phyloP scores from a whole-genome alignment of 331 rosid genomes.

The Quercus phellos region DNA sequence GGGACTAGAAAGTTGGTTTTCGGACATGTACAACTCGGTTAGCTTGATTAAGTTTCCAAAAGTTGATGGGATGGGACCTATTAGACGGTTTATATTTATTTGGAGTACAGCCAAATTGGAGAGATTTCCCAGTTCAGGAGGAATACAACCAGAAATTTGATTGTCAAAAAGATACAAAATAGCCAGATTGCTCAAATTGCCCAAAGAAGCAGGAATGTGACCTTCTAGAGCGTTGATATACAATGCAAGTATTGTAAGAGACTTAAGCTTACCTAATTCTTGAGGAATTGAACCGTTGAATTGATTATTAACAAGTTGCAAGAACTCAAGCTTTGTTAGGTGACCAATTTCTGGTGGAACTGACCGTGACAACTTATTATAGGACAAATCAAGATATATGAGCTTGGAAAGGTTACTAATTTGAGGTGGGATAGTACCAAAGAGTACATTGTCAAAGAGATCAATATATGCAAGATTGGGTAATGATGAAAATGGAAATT shows the following conservation, averaged over 20 bases:
- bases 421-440: slow-evolving; percentile 18
- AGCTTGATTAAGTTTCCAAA: slow-evolving; percentile 13
- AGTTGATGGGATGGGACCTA: slow-evolving; percentile 23
- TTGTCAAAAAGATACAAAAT: not conserved
- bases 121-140: not conserved
- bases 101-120: slow-evolving; percentile 6
- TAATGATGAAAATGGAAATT: slow-evolving; percentile 22
- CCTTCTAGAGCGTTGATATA: not conserved
- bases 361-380: not conserved
- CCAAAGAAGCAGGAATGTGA: slow-evolving; percentile 8
- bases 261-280: not conserved
- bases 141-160: slow-evolving; percentile 7
- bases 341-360: slow-evolving; percentile 18
- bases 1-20: not conserved
- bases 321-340: not conserved
- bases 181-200: not conserved
- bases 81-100: slow-evolving; percentile 13
- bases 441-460: not conserved
- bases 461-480: slow-evolving; percentile 11
- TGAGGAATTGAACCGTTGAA: slow-evolving; percentile 16
- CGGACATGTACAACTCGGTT: not conserved
- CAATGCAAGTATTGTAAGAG: not conserved
- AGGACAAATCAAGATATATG: not conserved
- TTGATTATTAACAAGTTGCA: slow-evolving; percentile 1
- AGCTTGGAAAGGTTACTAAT: slow-evolving; percentile 19